phyloP scores from a whole-genome alignment of 139 green algal genomes.

The Chlorella ohadii region DNA sequence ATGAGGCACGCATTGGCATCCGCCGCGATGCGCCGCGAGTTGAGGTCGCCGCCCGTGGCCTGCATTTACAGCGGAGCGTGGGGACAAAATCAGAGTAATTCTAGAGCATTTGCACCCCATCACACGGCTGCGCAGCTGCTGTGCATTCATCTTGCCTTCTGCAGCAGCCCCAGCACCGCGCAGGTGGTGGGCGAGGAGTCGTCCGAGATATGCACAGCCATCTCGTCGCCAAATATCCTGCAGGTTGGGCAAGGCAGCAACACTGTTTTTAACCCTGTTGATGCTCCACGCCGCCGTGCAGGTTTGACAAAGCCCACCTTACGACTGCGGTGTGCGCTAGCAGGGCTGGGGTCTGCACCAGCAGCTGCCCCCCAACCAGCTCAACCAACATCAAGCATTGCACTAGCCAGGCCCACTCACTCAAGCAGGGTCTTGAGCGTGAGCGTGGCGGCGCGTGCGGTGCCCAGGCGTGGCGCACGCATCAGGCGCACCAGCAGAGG shows the following conservation, averaged over 20 bases:
- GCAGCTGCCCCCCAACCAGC: no score
- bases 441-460: slow-evolving; percentile 19
- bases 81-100: no score
- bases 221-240: background rate
- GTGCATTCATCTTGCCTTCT: slow-evolving; percentile 20
- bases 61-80: no score
- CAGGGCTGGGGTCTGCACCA: no score
- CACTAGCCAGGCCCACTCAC: background rate
- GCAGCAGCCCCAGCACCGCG: slow-evolving; percentile 16
- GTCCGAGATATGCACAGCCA: background rate
- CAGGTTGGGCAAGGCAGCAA: background rate
- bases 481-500: slow-evolving; percentile 18
- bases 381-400: no score
- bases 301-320: no score
- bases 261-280: no score
- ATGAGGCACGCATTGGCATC: slow-evolving; percentile 22
- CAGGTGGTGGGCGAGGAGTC: slow-evolving; percentile 10
- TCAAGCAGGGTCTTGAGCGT: slow-evolving; percentile 3
- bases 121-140: no score
- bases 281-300: no score
- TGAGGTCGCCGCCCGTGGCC: slow-evolving; percentile 8
- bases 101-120: no score
- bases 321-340: no score
- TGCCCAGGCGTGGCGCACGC: slow-evolving; percentile 15
- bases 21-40: background rate